Evolutionary conservation across 345 rosid species (phyloP).

Genomic region (Brassica cretica): DNA sequence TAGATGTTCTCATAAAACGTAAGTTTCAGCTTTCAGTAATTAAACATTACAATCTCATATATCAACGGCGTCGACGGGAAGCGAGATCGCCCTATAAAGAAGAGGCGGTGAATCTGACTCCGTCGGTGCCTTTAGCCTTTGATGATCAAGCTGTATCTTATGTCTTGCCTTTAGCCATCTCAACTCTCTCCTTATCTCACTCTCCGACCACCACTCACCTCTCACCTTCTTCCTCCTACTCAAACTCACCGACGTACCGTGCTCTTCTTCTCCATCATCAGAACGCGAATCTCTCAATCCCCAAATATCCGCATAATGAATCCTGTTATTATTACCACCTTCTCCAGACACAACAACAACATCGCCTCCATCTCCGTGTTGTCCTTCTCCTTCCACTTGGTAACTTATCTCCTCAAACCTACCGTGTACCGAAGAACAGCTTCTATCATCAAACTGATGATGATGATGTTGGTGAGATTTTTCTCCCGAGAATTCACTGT

Average conservation of each 20-base stretch:
- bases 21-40: too few species aligned
- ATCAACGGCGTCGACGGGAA: conserved; percentile 85
- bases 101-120: conserved; percentile 58
- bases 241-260: neutral
- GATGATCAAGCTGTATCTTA: conserved; percentile 63
- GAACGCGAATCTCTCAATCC: conserved; percentile 54
- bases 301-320: conserved; percentile 61
- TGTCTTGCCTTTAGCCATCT: conserved; percentile 94
- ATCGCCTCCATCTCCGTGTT: conserved; percentile 32
- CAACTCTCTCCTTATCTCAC: conserved; percentile 74
- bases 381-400: conserved; percentile 58
- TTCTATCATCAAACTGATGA: conserved; percentile 35
- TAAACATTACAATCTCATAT: conserved; percentile 39
- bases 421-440: conserved; percentile 60
- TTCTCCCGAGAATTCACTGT: conserved; percentile 35
- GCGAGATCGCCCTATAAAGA: conserved; percentile 76
- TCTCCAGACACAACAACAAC: conserved; percentile 2
- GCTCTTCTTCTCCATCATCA: conserved; percentile 37
- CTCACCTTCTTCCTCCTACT: neutral
- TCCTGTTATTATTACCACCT: conserved; percentile 1
- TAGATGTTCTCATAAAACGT: neutral
- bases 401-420: conserved; percentile 85
- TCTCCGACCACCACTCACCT: conserved; percentile 45
- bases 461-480: conserved; percentile 52
- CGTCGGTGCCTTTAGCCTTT: conserved; percentile 19